Conservation (phyloP, 2,329 filamentous ascomycete genomes). For the Cytospora leucostoma region DNA sequence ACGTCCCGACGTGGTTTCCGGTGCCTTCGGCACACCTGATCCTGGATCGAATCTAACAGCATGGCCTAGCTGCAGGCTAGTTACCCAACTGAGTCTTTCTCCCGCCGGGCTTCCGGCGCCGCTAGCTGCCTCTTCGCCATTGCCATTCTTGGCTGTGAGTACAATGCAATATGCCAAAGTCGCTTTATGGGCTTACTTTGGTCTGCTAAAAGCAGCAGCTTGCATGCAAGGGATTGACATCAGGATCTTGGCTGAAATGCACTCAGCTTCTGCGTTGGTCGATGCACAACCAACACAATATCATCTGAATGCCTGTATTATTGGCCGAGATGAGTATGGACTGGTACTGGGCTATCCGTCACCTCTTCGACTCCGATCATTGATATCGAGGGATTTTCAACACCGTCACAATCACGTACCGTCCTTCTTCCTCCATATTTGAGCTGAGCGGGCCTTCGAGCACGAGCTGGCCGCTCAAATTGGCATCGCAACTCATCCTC, state of each 20-base stretch:
- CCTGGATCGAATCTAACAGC: too few relatives aligned
- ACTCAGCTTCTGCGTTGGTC: slow-evolving; percentile 11
- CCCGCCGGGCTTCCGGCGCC: background rate
- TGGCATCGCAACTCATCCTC: background rate
- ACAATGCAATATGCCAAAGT: background rate
- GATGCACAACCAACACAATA: background rate
- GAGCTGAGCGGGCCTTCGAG: background rate
- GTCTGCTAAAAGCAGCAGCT: slow-evolving; percentile 6
- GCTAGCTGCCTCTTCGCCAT: background rate
- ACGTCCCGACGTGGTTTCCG: background rate
- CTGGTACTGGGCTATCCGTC: background rate
- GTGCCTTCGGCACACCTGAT: background rate
- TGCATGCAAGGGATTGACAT: slow-evolving; percentile 6
- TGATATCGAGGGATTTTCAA: background rate
- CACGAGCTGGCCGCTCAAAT: background rate
- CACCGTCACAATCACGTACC: background rate
- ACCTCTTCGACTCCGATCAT: background rate
- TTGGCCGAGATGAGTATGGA: background rate
- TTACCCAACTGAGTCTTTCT: background rate
- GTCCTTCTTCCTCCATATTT: background rate
- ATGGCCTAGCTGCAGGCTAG: background rate
- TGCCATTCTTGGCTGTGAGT: background rate
- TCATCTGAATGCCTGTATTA: slow-evolving; percentile 2
- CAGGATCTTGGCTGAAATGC: background rate
- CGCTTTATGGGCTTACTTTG: slow-evolving; percentile 4